These are phyloP conservation scores for Spencermartinsiella europaea DNA, from an alignment of 805 yeast genomes.

Conservation along the genomic window DNA sequence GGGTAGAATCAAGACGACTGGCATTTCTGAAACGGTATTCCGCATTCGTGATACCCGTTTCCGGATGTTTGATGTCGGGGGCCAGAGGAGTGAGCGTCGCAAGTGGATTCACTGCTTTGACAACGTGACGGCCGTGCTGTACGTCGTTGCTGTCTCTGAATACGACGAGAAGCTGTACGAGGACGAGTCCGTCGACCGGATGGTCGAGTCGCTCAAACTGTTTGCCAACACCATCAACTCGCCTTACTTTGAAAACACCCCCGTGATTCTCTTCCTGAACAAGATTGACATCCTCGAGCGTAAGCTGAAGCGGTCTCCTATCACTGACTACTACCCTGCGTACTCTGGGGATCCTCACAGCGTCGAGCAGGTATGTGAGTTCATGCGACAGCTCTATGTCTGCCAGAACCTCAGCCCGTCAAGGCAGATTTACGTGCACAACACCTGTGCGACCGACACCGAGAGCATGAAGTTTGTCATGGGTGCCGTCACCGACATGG, in stretches of 20 bases:
- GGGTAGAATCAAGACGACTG: conserved; percentile 93
- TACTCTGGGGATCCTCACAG: conserved; percentile 62
- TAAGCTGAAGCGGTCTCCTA: conserved; percentile 62
- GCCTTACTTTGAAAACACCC: conserved; percentile 77
- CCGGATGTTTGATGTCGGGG: conserved; percentile 91
- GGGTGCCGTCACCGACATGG: conserved; percentile 87
- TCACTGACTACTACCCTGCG: conserved; percentile 71
- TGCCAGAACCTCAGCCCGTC: conserved; percentile 53
- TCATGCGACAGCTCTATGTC: conserved; percentile 64
- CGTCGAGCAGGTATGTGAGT: conserved; percentile 61
- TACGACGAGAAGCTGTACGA: conserved; percentile 90
- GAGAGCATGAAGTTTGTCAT: conserved; percentile 84
- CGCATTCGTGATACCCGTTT: conserved; percentile 57
- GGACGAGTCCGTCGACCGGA: conserved; percentile 81
- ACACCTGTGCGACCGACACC: conserved; percentile 95
- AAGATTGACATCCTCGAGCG: conserved; percentile 77
- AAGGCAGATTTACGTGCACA: conserved; percentile 80
- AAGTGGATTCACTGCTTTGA: conserved; percentile 96
- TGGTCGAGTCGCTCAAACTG: conserved; percentile 82
- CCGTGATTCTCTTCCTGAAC: conserved; percentile 83
- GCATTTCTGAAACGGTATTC: conserved; percentile 84
- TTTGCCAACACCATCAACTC: conserved; percentile 83
- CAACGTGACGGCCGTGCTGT: conserved; percentile 79
- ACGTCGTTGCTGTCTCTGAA: conserved; percentile 85
- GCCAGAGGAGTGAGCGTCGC: conserved; percentile 84